Evolutionary conservation across 225 moss, liverwort and hornwort species (phyloP), one percentile per base, ranked within the genome.

Genomic region (Antitrichia curtipendula): DNA sequence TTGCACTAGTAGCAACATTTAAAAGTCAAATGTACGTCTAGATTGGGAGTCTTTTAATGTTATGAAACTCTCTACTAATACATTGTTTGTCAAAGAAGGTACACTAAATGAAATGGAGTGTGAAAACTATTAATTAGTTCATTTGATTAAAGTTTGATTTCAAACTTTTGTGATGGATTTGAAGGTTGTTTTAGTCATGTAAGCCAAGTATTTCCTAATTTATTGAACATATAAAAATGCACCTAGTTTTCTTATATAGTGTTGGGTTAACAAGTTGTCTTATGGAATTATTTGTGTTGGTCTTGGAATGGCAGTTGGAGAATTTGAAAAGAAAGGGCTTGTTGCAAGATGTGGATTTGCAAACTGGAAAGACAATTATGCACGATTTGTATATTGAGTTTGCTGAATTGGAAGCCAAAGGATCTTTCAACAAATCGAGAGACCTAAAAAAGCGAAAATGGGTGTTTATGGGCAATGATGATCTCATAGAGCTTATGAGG

Each of bases 51-150:
- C 6, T 6, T 45, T 72, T 20, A 1, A 20, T 19, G 20, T 74
- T 49, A 31, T 49, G 20, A 1, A 49, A 11, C 3, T 47, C 12
- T 31, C 12, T 31, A 2, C 1, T 20, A 7, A 0, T 73, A 12
- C 1, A 31, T 49, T 0, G 0, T 34, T 32, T 49, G 0, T 72
- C 0, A 45, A 31, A 47, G 2, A 29, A 47, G 7, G 1, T 47
- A 12, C 47, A 49, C 32, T 19, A 19, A 47, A 18, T 31, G 11
- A 32, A 20, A 29, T 74, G 7, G 12, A 49, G 4, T 49, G 19
- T 49, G 7, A 19, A 32, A 12, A 19, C 7, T 7, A 12, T 18
- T 6, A 31, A 31, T 2, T 31, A 7, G 32, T 49, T 47, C 4
- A 31, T 7, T 12, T 31, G 7, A 7, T 49, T 0, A 19, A 0